phyloP scores from a whole-genome alignment of 805 yeast genomes.

The Candida ulmi region DNA sequence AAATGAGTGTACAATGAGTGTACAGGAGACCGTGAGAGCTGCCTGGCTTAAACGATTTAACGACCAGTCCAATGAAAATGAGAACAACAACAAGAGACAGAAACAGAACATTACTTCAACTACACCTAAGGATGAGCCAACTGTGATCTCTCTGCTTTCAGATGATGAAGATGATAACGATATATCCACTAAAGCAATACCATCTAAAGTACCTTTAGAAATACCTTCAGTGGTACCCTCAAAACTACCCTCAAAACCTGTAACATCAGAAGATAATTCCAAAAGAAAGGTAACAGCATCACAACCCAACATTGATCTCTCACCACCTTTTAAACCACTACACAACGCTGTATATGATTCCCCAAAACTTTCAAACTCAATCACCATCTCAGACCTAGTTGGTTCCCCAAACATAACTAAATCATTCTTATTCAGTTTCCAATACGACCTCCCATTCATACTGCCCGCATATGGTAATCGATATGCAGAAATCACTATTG shows the following conservation, averaged over 20 bases:
- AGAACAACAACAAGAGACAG: background rate
- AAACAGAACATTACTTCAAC: no score
- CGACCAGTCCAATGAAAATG: background rate
- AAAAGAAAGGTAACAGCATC: no score
- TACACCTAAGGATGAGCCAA: background rate
- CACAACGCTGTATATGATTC: slow-evolving; percentile 1
- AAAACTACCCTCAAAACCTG: background rate
- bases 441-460: slow-evolving; percentile 36
- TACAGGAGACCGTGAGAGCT: background rate
- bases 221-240: no score
- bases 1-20: background rate
- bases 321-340: background rate
- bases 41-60: background rate
- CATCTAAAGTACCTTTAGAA: no score
- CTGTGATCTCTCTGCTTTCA: background rate
- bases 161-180: slow-evolving; percentile 1
- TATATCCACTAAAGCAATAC: no score
- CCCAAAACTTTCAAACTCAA: background rate
- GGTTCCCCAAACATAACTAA: slow-evolving; percentile 22
- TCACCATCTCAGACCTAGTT: slow-evolving; percentile 1
- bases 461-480: slow-evolving; percentile 15
- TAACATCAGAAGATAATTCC: background rate
- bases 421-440: slow-evolving; percentile 45
- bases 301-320: no score
- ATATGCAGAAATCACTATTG: slow-evolving; percentile 16